Conservation (phyloP, 768 basidiomycete species). For the Lentinula aciculospora region DNA sequence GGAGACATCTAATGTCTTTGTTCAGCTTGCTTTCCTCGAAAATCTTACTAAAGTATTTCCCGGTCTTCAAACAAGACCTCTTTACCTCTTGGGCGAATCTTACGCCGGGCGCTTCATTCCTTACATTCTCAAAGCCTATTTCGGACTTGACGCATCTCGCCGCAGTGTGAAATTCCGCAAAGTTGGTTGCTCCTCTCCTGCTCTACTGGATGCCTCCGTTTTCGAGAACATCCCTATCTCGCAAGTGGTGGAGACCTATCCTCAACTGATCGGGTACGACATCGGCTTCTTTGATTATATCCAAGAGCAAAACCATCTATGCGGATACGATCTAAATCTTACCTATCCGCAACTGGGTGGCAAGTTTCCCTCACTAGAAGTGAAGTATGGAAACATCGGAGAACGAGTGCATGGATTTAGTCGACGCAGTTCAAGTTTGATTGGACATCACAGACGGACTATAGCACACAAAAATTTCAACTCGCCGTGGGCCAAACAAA, state of each 20-base stretch:
- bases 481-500: neutral
- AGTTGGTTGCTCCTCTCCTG: neutral
- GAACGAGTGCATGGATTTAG: neutral
- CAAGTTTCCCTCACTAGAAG: slow-evolving; percentile 35
- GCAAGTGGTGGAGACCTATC: slow-evolving; percentile 40
- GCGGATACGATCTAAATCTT: slow-evolving; percentile 61
- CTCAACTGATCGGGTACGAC: slow-evolving; percentile 50
- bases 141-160: neutral
- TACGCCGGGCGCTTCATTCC: slow-evolving; percentile 47
- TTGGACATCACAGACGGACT: neutral
- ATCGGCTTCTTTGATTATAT: slow-evolving; percentile 10
- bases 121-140: slow-evolving; percentile 40
- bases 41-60: slow-evolving; percentile 52
- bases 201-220: neutral
- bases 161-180: neutral
- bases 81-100: slow-evolving; percentile 45
- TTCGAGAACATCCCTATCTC: neutral
- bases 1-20: slow-evolving; percentile 24
- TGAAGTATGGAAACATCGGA: neutral
- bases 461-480: neutral
- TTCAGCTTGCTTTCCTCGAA: slow-evolving; percentile 26
- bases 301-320: slow-evolving; percentile 45
- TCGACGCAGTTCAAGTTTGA: neutral
- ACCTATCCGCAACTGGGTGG: slow-evolving; percentile 59
- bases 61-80: slow-evolving; percentile 39